Percentiles rank a stretch among this genome's conserved stretches.
These are phyloP conservation scores for Stylosanthes scabra DNA, from an alignment of 331 rosid genomes.

Conservation along the genomic window DNA sequence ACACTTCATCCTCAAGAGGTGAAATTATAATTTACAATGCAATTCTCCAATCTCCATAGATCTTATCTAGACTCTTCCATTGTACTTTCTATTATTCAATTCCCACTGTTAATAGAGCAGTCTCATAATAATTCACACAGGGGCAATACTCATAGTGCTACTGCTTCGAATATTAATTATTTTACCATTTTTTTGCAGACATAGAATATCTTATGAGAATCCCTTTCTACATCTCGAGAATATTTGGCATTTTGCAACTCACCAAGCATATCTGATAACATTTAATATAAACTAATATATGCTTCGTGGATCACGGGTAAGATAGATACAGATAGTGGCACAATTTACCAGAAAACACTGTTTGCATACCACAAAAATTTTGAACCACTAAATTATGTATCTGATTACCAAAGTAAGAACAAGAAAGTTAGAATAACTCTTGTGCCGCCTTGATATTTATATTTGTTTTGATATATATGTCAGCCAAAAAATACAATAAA, in stretches of 20 bases:
- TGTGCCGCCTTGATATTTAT: constrained; percentile 14
- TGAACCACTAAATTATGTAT: too few relatives aligned
- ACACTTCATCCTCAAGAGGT: too few relatives aligned
- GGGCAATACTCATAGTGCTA: not conserved
- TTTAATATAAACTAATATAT: not conserved
- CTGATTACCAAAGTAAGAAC: constrained; percentile 14
- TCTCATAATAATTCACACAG: not conserved
- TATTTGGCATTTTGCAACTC: constrained; percentile 40
- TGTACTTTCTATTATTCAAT: constrained; percentile 22
- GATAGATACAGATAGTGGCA: constrained; percentile 37
- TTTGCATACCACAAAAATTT: too few relatives aligned
- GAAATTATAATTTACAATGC: not conserved
- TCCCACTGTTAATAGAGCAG: not conserved
- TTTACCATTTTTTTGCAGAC: constrained; percentile 14
- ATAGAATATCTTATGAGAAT: not conserved
- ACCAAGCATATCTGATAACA: not conserved
- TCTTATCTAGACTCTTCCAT: constrained; percentile 14
- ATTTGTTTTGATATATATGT: constrained; percentile 24
- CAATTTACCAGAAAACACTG: constrained; percentile 67
- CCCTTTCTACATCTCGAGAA: constrained; percentile 36
- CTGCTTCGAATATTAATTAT: constrained; percentile 14
- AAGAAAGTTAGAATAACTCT: constrained; percentile 19
- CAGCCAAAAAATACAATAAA: constrained; percentile 31
- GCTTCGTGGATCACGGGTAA: constrained; percentile 50
- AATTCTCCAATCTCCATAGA: not conserved